Percentiles rank a stretch among this genome's conserved stretches.
Evolutionary conservation across 805 yeast species (phyloP).

Genomic region (Candida suzukii): DNA sequence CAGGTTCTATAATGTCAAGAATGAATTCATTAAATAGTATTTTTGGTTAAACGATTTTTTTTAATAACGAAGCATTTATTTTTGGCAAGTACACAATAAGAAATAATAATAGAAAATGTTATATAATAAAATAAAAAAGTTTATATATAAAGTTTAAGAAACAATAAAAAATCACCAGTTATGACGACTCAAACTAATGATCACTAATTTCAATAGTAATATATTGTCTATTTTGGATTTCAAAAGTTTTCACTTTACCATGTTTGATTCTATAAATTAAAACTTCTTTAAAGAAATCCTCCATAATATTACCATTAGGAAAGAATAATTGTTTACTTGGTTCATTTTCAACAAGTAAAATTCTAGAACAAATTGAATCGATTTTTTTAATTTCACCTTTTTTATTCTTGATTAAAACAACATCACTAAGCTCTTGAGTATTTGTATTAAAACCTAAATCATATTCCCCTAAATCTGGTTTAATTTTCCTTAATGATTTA

Average conservation of each 20-base stretch:
- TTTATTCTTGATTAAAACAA: constrained; percentile 5
- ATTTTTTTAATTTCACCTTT: constrained; percentile 1
- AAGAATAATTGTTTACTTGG: constrained; percentile 10
- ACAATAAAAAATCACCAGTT: not conserved
- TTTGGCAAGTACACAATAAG: not conserved
- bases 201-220: constrained; percentile 14
- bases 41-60: not conserved
- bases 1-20: constrained; percentile 35
- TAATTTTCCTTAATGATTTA: too few species aligned
- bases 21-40: constrained; percentile 31
- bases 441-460: not conserved
- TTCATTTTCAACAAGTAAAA: constrained; percentile 16
- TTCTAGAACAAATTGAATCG: constrained; percentile 10
- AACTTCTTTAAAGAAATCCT: constrained; percentile 12
- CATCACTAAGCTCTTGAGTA: constrained; percentile 1
- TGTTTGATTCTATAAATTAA: constrained; percentile 11
- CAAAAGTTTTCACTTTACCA: constrained; percentile 12
- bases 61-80: too few species aligned
- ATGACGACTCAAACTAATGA: not conserved
- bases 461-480: not conserved
- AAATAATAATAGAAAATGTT: not conserved
- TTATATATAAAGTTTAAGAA: not conserved
- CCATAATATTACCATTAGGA: constrained; percentile 10
- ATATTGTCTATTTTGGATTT: constrained; percentile 11
- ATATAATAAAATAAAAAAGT: not conserved